Evolutionary conservation across 225 moss, liverwort and hornwort species (phyloP), one percentile per base, ranked within the genome.

Genomic region (Polytrichum formosum): DNA sequence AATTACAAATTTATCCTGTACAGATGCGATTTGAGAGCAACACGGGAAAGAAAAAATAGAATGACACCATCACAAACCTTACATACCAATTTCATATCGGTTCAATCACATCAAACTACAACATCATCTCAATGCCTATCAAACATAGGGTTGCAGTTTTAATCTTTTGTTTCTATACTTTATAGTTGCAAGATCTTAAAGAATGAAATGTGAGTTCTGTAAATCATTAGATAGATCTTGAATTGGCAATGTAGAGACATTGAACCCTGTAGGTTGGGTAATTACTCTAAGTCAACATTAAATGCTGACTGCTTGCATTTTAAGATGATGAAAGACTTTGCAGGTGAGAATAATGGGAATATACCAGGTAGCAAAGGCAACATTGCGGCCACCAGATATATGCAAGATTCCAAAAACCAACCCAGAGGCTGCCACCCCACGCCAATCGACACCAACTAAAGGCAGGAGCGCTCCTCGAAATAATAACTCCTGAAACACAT

Each of bases 391-490:
- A 65, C 92, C 95, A 18, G 75, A 76, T 53, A 85, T 55, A 61
- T 90, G 91, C 55, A 93, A 76, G 56, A 78, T 65, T 55, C 91
- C 90, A 67, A 91, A 91, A 56, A 90, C 33, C 61, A 91, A 25
- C 30, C 91, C 92, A 18, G 93, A 82, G 64, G 80, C 87, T 26
- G 79, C 54, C 19, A 79, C 84, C 76, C 95, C 95, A 68, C 83
- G 83, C 91, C 90, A 93, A 76, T 96, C 91, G 26, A 79, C 85
- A 69, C 88, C 95, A 62, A 91, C 69, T 66, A 88, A 56, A 56
- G 93, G 90, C 71, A 93, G 59, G 71, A 90, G 53, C 25, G 82
- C 88, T 53, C 92, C 92, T 62, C 92, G 92, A 74, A 95, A 95
- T 22, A 95, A 72, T 21, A 90, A 80, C 67, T 91, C 95, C 89